These are phyloP conservation scores for Cicer pinnatifidum DNA, from an alignment of 306 rosid genomes.

Conservation along the genomic window DNA sequence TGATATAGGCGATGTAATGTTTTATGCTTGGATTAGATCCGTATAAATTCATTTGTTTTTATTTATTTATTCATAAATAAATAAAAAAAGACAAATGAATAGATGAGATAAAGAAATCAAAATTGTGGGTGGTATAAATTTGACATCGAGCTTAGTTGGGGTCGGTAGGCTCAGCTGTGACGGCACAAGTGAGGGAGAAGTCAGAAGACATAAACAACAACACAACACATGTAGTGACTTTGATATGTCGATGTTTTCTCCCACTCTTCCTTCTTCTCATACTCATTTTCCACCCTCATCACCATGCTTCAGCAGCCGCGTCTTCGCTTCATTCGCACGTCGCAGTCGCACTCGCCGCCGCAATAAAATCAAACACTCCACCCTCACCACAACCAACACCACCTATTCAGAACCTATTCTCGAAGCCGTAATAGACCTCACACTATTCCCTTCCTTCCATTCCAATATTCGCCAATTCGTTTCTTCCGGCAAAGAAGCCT, in stretches of 20 bases:
- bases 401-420: constrained; percentile 49
- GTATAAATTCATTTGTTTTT: too few relatives aligned
- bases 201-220: too few relatives aligned
- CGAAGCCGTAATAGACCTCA: constrained; percentile 69
- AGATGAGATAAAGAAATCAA: background rate
- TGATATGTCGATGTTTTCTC: constrained; percentile 30
- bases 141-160: background rate
- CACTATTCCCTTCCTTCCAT: constrained; percentile 43
- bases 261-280: constrained; percentile 19
- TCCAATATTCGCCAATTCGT: constrained; percentile 50
- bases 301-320: constrained; percentile 33
- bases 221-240: background rate
- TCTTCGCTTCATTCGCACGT: constrained; percentile 58
- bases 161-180: background rate
- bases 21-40: too few relatives aligned
- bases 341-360: constrained; percentile 57
- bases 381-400: constrained; percentile 29
- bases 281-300: constrained; percentile 4
- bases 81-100: background rate
- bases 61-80: too few relatives aligned
- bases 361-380: constrained; percentile 39
- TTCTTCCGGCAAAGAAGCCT: constrained; percentile 60
- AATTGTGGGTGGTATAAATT: background rate
- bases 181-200: too few relatives aligned
- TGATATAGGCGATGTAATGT: too few relatives aligned